Percentiles rank a stretch among this genome's conserved stretches.
These are phyloP conservation scores for Colletotrichum endophyticum DNA, from an alignment of 2,329 filamentous ascomycete genomes.

Conservation along the genomic window DNA sequence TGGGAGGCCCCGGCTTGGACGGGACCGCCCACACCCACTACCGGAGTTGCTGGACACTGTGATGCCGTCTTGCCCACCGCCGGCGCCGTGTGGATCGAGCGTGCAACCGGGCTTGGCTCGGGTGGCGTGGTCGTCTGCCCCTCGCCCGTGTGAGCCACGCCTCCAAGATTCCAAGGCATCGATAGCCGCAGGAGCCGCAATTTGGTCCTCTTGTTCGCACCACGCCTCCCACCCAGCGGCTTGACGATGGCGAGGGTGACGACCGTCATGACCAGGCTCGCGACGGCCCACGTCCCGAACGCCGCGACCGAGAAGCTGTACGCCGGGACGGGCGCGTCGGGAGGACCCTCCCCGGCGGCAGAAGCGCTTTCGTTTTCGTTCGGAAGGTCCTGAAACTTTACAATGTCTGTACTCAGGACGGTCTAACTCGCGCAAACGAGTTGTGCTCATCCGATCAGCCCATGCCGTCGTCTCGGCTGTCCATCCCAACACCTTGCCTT, in stretches of 20 bases:
- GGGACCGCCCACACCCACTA: neutral
- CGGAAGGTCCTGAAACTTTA: slow-evolving; percentile 15
- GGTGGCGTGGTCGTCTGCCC: neutral
- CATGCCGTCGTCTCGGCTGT: neutral
- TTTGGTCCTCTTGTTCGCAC: neutral
- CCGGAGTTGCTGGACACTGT: neutral
- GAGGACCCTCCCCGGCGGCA: neutral
- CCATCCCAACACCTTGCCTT: neutral
- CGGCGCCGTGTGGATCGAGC: slow-evolving; percentile 4
- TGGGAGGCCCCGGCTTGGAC: neutral
- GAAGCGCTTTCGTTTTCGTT: slow-evolving; percentile 8
- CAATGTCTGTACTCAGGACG: slow-evolving; percentile 17
- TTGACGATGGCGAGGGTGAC: neutral
- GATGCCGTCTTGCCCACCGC: neutral
- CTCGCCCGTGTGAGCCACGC: neutral
- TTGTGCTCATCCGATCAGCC: neutral
- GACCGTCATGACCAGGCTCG: slow-evolving; percentile 10
- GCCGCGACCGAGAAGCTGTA: slow-evolving; percentile 14
- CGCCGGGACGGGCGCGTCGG: neutral
- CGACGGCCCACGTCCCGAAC: slow-evolving; percentile 11
- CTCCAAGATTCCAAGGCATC: neutral
- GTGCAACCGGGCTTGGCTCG: neutral
- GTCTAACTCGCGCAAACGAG: neutral
- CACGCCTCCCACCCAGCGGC: neutral
- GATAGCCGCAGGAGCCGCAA: neutral